phyloP scores from a whole-genome alignment of 805 yeast species.

The Wickerhamomyces rabaulensis region DNA sequence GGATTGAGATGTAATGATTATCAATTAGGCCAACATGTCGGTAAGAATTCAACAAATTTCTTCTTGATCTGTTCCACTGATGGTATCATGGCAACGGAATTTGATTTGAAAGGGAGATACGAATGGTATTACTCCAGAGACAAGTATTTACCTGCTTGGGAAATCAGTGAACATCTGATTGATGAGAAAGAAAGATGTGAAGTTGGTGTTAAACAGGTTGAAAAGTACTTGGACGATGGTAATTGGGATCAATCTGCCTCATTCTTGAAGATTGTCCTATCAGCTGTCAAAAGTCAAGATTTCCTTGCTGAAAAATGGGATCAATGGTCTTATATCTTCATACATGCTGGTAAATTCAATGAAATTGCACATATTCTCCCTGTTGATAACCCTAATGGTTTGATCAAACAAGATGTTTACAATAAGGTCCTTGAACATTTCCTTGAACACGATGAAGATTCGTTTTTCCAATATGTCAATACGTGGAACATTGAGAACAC shows the following conservation, averaged over 20 bases:
- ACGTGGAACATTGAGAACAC: conserved; percentile 11
- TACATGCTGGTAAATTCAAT: conserved; percentile 39
- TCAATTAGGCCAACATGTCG: conserved; percentile 52
- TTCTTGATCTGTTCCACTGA: conserved; percentile 77
- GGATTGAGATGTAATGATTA: conserved; percentile 77
- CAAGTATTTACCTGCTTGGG: conserved; percentile 70
- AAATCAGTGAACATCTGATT: conserved; percentile 56
- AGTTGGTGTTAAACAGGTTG: conserved; percentile 52
- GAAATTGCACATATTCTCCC: conserved; percentile 58
- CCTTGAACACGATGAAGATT: conserved; percentile 10
- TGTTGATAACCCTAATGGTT: conserved; percentile 21
- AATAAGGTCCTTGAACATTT: conserved; percentile 35
- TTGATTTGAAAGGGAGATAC: conserved; percentile 63
- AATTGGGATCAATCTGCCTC: conserved; percentile 54
- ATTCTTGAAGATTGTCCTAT: conserved; percentile 40
- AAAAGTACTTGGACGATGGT: conserved; percentile 34
- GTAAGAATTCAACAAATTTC: conserved; percentile 38
- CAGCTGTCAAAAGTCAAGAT: conserved; percentile 17
- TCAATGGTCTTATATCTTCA: conserved; percentile 50
- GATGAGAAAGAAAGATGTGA: conserved; percentile 44
- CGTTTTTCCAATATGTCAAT: conserved; percentile 37
- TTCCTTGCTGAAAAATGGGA: conserved; percentile 52
- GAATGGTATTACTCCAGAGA: conserved; percentile 63
- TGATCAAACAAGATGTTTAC: conserved; percentile 33
- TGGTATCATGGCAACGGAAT: conserved; percentile 68